phyloP scores from a whole-genome alignment of 2,329 filamentous ascomycete species.

The Torrubiella hemipterigena region DNA sequence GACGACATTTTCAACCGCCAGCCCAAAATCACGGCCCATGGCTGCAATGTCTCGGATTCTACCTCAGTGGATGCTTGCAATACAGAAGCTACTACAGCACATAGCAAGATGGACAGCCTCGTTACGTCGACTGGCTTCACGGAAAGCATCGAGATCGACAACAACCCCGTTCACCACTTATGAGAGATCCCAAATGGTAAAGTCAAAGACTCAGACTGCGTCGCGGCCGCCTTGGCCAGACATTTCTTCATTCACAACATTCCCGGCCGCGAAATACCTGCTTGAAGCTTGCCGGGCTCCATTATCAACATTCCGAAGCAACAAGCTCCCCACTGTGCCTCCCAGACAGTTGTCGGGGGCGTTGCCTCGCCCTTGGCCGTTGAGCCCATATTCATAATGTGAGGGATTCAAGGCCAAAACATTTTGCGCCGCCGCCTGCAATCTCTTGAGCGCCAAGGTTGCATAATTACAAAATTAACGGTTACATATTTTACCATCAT shows the following conservation, averaged over 20 bases:
- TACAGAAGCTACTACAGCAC: slow-evolving; percentile 40
- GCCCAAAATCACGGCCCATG: slow-evolving; percentile 85
- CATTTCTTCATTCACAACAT: slow-evolving; percentile 76
- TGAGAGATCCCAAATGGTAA: slow-evolving; percentile 93
- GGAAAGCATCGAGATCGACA: slow-evolving; percentile 86
- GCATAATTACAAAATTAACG: too few species aligned
- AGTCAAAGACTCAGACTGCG: slow-evolving; percentile 84
- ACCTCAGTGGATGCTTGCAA: slow-evolving; percentile 67
- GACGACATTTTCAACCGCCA: too few species aligned
- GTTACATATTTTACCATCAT: too few species aligned
- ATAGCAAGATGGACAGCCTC: slow-evolving; percentile 79
- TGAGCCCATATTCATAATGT: too few species aligned
- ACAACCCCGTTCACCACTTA: slow-evolving; percentile 82
- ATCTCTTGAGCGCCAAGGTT: too few species aligned
- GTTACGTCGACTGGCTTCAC: slow-evolving; percentile 96
- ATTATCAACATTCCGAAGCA: slow-evolving; percentile 95
- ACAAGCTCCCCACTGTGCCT: slow-evolving; percentile 84
- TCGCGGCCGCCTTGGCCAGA: slow-evolving; percentile 71
- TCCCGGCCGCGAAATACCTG: slow-evolving; percentile 80
- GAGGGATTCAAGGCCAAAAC: too few species aligned
- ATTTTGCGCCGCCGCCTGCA: neutral
- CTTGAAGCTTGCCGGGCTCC: slow-evolving; percentile 86
- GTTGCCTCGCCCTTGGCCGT: slow-evolving; percentile 79
- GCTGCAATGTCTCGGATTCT: slow-evolving; percentile 72
- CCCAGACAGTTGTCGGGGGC: slow-evolving; percentile 87